These are phyloP conservation scores for Aureobasidium melanogenum DNA, from an alignment of 2,329 filamentous ascomycete genomes.

Conservation along the genomic window DNA sequence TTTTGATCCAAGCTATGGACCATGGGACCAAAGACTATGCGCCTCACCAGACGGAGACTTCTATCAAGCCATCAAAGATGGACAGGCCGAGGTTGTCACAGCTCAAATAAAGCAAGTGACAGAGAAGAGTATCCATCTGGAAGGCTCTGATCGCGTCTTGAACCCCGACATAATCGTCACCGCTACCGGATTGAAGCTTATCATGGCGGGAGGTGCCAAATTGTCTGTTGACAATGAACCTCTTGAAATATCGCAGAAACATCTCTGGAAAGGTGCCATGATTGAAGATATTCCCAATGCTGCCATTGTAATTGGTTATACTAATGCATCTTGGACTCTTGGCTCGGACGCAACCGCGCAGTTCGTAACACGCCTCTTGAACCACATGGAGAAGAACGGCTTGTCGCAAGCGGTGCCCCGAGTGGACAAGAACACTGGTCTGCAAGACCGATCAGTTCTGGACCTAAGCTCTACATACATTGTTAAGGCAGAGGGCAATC, in stretches of 20 bases:
- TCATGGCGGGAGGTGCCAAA: constrained; percentile 45
- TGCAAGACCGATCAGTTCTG: constrained; percentile 34
- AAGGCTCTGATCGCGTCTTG: constrained; percentile 35
- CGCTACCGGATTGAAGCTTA: constrained; percentile 53
- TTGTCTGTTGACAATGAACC: constrained; percentile 43
- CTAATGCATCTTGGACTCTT: constrained; percentile 53
- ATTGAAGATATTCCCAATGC: constrained; percentile 55
- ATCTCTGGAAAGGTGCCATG: constrained; percentile 54
- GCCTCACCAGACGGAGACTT: constrained; percentile 55
- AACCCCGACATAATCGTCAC: constrained; percentile 55
- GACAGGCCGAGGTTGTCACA: constrained; percentile 46
- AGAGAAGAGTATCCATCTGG: constrained; percentile 39
- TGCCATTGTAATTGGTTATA: constrained; percentile 51
- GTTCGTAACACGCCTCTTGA: constrained; percentile 43
- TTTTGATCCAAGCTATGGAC: constrained; percentile 40
- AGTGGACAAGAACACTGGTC: constrained; percentile 28
- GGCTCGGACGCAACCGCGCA: constrained; percentile 47
- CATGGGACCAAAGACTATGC: constrained; percentile 67
- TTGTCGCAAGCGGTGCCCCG: constrained; percentile 38
- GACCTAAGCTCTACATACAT: constrained; percentile 45
- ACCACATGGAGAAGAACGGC: constrained; percentile 39
- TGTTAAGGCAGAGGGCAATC: constrained; percentile 29
- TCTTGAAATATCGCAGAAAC: constrained; percentile 41
- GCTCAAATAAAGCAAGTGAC: constrained; percentile 46
- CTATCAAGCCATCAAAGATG: constrained; percentile 42